Base-by-base conservation (phyloP, 2,329 filamentous ascomycete genomes). In the Fusarium illudens region DNA sequence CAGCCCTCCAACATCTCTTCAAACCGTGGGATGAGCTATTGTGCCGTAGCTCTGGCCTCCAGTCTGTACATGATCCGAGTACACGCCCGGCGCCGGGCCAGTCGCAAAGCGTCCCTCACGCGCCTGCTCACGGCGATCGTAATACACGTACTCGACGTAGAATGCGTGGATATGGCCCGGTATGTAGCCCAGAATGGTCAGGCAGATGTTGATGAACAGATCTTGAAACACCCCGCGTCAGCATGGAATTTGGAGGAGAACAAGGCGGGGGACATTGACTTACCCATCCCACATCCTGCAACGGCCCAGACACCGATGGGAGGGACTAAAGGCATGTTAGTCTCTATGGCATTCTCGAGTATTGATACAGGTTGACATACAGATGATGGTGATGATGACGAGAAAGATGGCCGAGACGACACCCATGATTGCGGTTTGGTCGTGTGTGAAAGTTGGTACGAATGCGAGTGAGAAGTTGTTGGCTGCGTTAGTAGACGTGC, bases 81-180 rank as follows among this genome's bases (percentile, higher is more conserved):
- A 94, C 17, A 94, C 86, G 27, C 90, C 90, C 0, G 91, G 88
- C 2, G 90, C 90, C 3, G 83, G 84, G 9, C 79, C 74, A 4
- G 83, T 80, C 19, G 84, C 80, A 62, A 84, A 83, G 11, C 83
- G 81, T 6, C 91, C 91, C 32, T 86, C 81, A 46, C 83, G 80
- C 3, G 85, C 84, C 75, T 89, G 86, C 71, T 92, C 89, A 55
- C 84, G 86, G 36, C 90, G 90, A 73, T 92, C 87, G 78, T 90
- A 95, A 81, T 94, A 97, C 65, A 96, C 84, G 77, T 94, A 96
- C 79, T 94, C 89, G 64, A 93, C 71, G 77, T 94, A 96, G 78
- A 94, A 94, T 42, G 92, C 92, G 76, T 94, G 90, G 39, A 95
- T 86, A 70, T 93, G 90, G 8, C 92, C 93, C 0, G 92, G 92